Conservation (phyloP, 2,329 filamentous ascomycete genomes). For the Colletotrichum sp. region DNA sequence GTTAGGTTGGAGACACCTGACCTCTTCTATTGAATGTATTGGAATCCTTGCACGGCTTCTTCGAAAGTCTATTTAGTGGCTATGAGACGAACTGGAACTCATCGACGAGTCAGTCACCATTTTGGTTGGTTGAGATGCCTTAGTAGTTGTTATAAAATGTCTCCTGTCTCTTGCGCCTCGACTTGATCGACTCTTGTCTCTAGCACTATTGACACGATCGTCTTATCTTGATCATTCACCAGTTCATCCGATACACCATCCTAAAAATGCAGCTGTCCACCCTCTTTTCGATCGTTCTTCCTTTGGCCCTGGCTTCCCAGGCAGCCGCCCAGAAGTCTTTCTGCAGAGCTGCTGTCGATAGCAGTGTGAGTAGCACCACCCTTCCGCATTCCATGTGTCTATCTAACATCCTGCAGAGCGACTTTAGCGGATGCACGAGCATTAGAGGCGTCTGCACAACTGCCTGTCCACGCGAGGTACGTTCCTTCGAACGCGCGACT, state of each 20-base stretch:
- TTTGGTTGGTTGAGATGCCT: background rate
- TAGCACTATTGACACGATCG: background rate
- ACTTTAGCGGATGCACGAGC: background rate
- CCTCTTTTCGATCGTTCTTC: background rate
- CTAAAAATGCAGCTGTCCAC: background rate
- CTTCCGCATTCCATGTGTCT: fast-evolving
- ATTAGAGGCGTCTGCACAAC: background rate
- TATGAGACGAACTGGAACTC: background rate
- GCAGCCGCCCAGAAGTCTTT: background rate
- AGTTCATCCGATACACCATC: background rate
- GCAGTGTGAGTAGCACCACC: background rate
- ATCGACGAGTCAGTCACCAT: background rate
- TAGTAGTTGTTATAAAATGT: background rate
- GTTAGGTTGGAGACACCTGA: background rate
- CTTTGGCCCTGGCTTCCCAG: background rate
- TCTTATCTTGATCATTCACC: background rate
- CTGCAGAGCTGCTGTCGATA: background rate
- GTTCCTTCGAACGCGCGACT: background rate
- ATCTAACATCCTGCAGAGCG: background rate
- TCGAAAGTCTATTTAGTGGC: background rate
- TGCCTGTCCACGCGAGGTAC: background rate
- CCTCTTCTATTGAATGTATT: background rate
- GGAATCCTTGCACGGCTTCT: background rate
- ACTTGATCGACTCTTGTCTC: background rate
- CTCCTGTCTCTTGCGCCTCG: background rate